Base-by-base conservation (phyloP, 768 basidiomycete species). In the Ramaria sp. region DNA sequence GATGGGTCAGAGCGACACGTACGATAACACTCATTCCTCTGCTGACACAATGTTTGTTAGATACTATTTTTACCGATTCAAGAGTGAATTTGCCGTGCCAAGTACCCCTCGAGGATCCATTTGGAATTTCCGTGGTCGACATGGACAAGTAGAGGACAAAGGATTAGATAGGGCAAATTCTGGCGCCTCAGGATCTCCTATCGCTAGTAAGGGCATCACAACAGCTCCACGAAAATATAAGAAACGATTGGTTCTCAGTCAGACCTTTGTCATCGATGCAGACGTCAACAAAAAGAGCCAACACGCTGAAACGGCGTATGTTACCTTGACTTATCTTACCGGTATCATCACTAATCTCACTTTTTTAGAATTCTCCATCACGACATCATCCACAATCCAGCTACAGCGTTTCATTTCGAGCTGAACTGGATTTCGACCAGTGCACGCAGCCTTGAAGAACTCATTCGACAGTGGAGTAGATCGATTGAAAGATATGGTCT, bases 391-490 rank as follows among this genome's bases (percentile, higher is more conserved):
- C 95, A 97, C 66, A 97, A 97, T 63, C 88, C 91, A 0, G 79
- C 75, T n/a, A 95, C 86, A 27, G 89, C 88, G 56, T 96, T 96
- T 70, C 95, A 98, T 67, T 93, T 98, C 61, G 94, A 99, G 67
- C 74, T 99, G 27, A 89, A 95, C 58, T 99, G 96, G 95, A 85
- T 98, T 38, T 93, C 91, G 2, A 87, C 93, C 1, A 93, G 92
- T 0, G 91, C 93, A 22, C 80, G 88, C 20, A 85, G 83, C 58
- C 87, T 98, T 50, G 94, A 97, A 59, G 92, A 95, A 59, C 78
- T 85, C 50, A 74, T 96, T 22, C 80, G 85, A 37, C 75, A 78
- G 50, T 93, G 92, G 87, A 79, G 78, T 53, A 75, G 88, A 38
- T 76, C 79, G 3, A 88, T 94, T 43, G 93, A 95, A 58, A 78